Conservation (phyloP, 2,329 filamentous ascomycete species). For the Nannizziopsis arthrosporioides region DNA sequence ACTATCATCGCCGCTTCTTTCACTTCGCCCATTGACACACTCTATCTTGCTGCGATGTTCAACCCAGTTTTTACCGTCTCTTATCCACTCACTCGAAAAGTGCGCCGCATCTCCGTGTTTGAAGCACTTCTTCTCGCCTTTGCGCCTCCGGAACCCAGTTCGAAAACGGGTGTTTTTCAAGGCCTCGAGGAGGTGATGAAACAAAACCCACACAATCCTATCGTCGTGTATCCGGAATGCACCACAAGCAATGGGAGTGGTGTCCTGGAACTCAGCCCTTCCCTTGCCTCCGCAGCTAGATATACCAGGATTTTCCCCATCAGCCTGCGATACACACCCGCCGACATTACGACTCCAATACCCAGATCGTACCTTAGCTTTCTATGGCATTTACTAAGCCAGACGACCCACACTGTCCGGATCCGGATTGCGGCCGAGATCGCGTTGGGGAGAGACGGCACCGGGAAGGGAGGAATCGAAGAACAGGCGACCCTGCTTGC, state of each 20-base stretch:
- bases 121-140: conserved; percentile 65
- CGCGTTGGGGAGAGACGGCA: conserved; percentile 17
- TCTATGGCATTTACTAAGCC: conserved; percentile 73
- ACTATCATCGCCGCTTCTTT: conserved; percentile 82
- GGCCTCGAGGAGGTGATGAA: conserved; percentile 52
- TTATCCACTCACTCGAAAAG: conserved; percentile 61
- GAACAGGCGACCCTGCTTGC: conserved; percentile 65
- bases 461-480: conserved; percentile 18
- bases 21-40: conserved; percentile 80
- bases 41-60: conserved; percentile 93
- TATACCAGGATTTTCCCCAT: conserved; percentile 76
- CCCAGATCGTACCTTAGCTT: conserved; percentile 62
- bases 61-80: conserved; percentile 86
- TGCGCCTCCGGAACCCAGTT: conserved; percentile 42
- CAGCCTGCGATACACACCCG: conserved; percentile 75
- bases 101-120: conserved; percentile 66
- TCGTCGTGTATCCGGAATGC: conserved; percentile 87
- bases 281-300: conserved; percentile 55
- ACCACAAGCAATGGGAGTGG: conserved; percentile 88
- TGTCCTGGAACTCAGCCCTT: conserved; percentile 71
- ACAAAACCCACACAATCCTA: conserved; percentile 59
- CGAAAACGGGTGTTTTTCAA: conserved; percentile 42
- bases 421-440: conserved; percentile 78
- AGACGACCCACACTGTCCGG: conserved; percentile 77
- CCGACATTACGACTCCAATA: conserved; percentile 82